Percentiles rank a stretch among this genome's conserved stretches.
These are phyloP conservation scores for Mallotus nudiflorus DNA, from an alignment of 345 rosid species.

Conservation along the genomic window DNA sequence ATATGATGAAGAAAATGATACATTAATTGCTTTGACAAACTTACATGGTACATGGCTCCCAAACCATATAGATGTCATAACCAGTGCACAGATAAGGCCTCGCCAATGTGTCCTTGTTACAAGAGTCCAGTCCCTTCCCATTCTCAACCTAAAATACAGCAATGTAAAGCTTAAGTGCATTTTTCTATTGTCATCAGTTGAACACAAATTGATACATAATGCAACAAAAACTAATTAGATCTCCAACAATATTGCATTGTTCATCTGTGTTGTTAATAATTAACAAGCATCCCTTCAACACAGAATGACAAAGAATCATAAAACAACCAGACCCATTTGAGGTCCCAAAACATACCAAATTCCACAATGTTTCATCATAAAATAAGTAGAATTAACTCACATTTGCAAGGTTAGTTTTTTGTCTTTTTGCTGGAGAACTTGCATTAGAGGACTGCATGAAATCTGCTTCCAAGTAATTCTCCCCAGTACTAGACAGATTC, in stretches of 20 bases:
- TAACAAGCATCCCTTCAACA: neutral
- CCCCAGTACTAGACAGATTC: constrained; percentile 15
- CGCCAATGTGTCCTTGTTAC: constrained; percentile 20
- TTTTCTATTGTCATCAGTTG: neutral
- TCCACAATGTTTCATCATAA: neutral
- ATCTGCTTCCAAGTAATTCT: constrained; percentile 33
- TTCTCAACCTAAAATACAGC: constrained; percentile 37
- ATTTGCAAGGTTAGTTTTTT: constrained; percentile 39
- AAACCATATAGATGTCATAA: constrained; percentile 71
- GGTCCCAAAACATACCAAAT: neutral
- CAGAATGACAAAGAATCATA: neutral
- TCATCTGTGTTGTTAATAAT: neutral
- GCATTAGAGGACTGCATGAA: constrained; percentile 23
- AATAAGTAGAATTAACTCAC: constrained; percentile 31
- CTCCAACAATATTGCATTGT: neutral
- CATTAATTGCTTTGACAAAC: constrained; percentile 22
- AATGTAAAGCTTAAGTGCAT: neutral
- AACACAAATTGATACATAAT: constrained; percentile 2
- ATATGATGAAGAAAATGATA: neutral
- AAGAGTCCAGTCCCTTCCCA: constrained; percentile 34
- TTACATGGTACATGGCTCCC: constrained; percentile 92
- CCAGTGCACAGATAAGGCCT: constrained; percentile 91
- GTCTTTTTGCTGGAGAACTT: constrained; percentile 59
- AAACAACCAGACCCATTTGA: neutral
- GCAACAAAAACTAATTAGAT: neutral